A percentile compares a stretch with the other conserved stretches of the same genome.
Conservation (phyloP, 805 yeast species). For the Brettanomyces nanus region DNA sequence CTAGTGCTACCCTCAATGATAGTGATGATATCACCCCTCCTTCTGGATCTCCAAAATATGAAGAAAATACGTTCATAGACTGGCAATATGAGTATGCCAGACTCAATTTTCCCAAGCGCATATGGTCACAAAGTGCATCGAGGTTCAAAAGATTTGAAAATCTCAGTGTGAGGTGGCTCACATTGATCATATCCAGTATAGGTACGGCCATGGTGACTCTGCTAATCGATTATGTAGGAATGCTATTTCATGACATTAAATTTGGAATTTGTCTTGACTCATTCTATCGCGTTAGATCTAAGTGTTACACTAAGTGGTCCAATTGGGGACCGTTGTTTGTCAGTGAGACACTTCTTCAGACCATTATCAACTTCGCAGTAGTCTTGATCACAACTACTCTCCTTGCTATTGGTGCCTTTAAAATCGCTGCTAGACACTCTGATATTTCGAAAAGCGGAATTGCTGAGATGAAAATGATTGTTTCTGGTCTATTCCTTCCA, state of each 20-base stretch:
- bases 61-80: slow-evolving; percentile 38
- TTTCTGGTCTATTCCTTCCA: slow-evolving; percentile 54
- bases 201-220: slow-evolving; percentile 42
- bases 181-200: slow-evolving; percentile 37
- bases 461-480: slow-evolving; percentile 60
- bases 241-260: slow-evolving; percentile 43
- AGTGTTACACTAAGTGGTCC: slow-evolving; percentile 19
- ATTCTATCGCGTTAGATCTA: slow-evolving; percentile 18
- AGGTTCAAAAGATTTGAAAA: slow-evolving; percentile 9
- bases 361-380: slow-evolving; percentile 26
- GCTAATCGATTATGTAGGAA: slow-evolving; percentile 39
- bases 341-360: slow-evolving; percentile 21
- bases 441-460: slow-evolving; percentile 54
- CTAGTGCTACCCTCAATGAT: background rate
- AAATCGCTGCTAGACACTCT: slow-evolving; percentile 24
- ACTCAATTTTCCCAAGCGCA: slow-evolving; percentile 9
- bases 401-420: slow-evolving; percentile 32
- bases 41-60: slow-evolving; percentile 19
- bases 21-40: too few relatives aligned
- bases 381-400: slow-evolving; percentile 30
- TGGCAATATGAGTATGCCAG: slow-evolving; percentile 40
- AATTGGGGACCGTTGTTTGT: slow-evolving; percentile 18
- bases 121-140: background rate
- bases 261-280: slow-evolving; percentile 40
- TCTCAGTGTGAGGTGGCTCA: slow-evolving; percentile 37